These are phyloP conservation scores for Zymoseptoria tritici DNA, from an alignment of 2,329 filamentous ascomycete species.

Conservation along the genomic window DNA sequence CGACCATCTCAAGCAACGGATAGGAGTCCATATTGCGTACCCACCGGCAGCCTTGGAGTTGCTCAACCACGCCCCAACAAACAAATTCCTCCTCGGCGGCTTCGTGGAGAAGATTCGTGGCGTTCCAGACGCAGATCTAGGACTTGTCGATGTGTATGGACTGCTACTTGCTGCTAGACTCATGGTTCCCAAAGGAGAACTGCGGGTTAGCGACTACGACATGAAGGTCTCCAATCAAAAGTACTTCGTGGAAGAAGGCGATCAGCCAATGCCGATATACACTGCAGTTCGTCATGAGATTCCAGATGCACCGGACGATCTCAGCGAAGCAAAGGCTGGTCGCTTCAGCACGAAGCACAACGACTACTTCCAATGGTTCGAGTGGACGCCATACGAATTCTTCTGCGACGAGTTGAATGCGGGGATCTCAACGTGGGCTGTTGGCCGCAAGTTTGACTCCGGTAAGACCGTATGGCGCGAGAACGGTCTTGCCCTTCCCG, in stretches of 20 bases:
- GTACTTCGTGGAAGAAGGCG: constrained; percentile 65
- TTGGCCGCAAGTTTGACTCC: constrained; percentile 72
- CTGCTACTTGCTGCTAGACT: constrained; percentile 75
- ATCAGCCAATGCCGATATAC: constrained; percentile 86
- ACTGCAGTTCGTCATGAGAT: constrained; percentile 95
- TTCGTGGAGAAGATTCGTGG: constrained; percentile 88
- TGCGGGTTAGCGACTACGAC: constrained; percentile 67
- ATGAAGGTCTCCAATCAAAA: constrained; percentile 88
- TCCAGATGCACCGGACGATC: constrained; percentile 50
- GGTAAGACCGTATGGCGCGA: constrained; percentile 59
- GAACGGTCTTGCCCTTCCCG: constrained; percentile 67
- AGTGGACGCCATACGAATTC: constrained; percentile 89
- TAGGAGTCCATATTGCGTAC: constrained; percentile 86
- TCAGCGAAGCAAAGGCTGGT: constrained; percentile 27
- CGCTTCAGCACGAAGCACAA: constrained; percentile 35
- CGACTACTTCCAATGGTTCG: constrained; percentile 97
- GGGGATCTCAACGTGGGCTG: constrained; percentile 89
- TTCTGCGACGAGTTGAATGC: constrained; percentile 89
- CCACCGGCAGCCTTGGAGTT: constrained; percentile 75
- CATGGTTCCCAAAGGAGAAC: constrained; percentile 76
- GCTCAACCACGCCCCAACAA: constrained; percentile 82
- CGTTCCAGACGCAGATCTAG: constrained; percentile 71
- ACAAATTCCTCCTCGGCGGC: constrained; percentile 81
- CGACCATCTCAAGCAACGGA: constrained; percentile 75
- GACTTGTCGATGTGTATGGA: constrained; percentile 89